Percentiles rank a stretch among this genome's conserved stretches.
Conservation (phyloP, 2,329 filamentous ascomycete species). For the Plenodomus biglobosus region DNA sequence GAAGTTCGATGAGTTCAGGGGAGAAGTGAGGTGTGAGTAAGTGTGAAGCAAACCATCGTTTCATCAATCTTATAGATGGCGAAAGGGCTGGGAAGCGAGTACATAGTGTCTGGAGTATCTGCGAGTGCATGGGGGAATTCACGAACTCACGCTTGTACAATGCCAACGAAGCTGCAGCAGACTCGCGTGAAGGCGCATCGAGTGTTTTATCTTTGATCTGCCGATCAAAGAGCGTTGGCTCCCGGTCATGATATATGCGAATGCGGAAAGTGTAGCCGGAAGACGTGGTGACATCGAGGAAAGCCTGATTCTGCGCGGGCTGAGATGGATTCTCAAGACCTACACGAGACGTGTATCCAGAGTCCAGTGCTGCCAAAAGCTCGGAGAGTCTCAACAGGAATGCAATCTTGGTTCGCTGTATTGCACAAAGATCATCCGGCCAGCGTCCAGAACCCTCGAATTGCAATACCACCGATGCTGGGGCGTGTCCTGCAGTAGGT, state of each 20-base stretch:
- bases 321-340: conserved; percentile 76
- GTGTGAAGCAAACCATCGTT: conserved; percentile 86
- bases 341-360: conserved; percentile 65
- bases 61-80: conserved; percentile 78
- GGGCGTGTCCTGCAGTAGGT: conserved; percentile 53
- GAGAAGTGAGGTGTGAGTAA: conserved; percentile 74
- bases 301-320: conserved; percentile 74
- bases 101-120: conserved; percentile 76
- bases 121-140: conserved; percentile 75
- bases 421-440: conserved; percentile 88
- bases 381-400: conserved; percentile 75
- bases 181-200: conserved; percentile 66
- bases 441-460: conserved; percentile 93
- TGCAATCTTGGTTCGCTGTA: conserved; percentile 91
- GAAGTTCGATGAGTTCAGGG: conserved; percentile 80
- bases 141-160: conserved; percentile 71
- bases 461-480: conserved; percentile 79
- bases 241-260: conserved; percentile 85
- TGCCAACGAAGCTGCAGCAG: conserved; percentile 69
- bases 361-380: conserved; percentile 65
- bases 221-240: conserved; percentile 78
- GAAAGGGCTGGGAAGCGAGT: conserved; percentile 80
- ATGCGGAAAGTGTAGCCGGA: conserved; percentile 76
- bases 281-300: conserved; percentile 77
- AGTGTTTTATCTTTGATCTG: conserved; percentile 72